Evolutionary conservation across 768 basidiomycete genomes (phyloP).

Genomic region (Psilocybe tampanensis): DNA sequence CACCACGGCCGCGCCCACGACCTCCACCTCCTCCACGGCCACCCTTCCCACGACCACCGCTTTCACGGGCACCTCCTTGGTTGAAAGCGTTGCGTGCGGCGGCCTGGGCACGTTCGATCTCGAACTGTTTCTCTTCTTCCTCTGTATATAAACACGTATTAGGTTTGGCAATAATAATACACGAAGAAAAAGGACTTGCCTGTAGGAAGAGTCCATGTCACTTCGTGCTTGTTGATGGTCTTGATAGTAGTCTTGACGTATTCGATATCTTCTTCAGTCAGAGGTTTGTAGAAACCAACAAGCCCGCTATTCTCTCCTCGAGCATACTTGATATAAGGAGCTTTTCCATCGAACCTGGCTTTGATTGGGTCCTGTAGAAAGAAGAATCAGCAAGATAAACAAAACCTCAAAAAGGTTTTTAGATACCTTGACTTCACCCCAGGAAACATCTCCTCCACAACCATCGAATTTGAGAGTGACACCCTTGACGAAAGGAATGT

Average conservation of each 20-base stretch:
- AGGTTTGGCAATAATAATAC: neutral
- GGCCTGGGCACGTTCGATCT: slow-evolving; percentile 71
- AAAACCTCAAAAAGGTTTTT: neutral
- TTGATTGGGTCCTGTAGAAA: slow-evolving; percentile 45
- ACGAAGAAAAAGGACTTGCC: slow-evolving; percentile 38
- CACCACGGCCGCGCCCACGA: slow-evolving; percentile 47
- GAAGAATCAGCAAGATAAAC: neutral
- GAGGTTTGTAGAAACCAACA: slow-evolving; percentile 65
- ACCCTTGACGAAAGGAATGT: slow-evolving; percentile 55
- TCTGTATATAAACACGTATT: slow-evolving; percentile 41
- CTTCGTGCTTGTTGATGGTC: slow-evolving; percentile 63
- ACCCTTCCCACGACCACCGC: slow-evolving; percentile 31
- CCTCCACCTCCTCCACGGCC: slow-evolving; percentile 44
- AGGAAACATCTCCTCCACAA: slow-evolving; percentile 50
- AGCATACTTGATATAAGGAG: slow-evolving; percentile 54
- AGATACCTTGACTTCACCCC: slow-evolving; percentile 52
- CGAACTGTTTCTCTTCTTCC: slow-evolving; percentile 72
- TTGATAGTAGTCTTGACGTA: slow-evolving; percentile 67
- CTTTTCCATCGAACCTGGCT: slow-evolving; percentile 48
- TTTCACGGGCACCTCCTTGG: slow-evolving; percentile 29
- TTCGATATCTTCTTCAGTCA: slow-evolving; percentile 74
- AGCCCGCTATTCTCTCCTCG: slow-evolving; percentile 49
- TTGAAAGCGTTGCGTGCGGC: slow-evolving; percentile 58
- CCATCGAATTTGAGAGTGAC: slow-evolving; percentile 63
- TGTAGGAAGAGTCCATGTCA: slow-evolving; percentile 64